Evolutionary conservation across 768 basidiomycete genomes (phyloP), one percentile per base, ranked within the genome.

Genomic region (Podaxis pistillaris): DNA sequence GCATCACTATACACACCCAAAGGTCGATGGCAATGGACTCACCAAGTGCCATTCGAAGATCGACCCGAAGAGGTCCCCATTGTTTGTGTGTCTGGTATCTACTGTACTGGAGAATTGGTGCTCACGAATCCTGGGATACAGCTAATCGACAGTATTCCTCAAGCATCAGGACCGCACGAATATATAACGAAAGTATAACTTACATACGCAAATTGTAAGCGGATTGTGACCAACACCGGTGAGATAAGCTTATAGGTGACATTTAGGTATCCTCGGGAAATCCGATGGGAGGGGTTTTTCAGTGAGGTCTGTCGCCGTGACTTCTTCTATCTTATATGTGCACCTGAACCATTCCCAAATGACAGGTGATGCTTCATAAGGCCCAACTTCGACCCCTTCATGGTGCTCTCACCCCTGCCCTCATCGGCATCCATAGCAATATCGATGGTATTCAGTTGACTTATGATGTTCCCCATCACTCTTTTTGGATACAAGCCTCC

Each of bases 401-500:
- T 68, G 86, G 85, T 19, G 70, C 71, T 15, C 74, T 83, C 1
- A 79, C 87, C 3, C 85, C 87, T 0, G 68, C 73, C 41, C 69
- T 89, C 60, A 84, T 88, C 54, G 81, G 80, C 44, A 76, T 83
- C 22, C 80, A 80, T 69, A 63, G 76, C 22, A 70, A 73, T 64
- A 67, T 76, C 28, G 74, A 73, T 55, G 67, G 72, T 9, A 72
- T 83, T 51, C 77, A 77, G 66, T 68, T 82, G 5, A 70, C 80
- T 12, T 82, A 85, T 78, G 84, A 83, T 65, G 73, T 81, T 15
- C 87, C 87, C 0, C 84, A 88, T 65, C 74, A 72, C 15, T 76
- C 78, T 6, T 85, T 87, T 70, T 88, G 87, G 86, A 79, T 86
- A 63, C 81, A 87, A 65, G 83, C 88, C 13, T 83, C 80, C 4